Evolutionary conservation across 768 basidiomycete genomes (phyloP), one percentile per base, ranked within the genome.

Genomic region (Pholiota molesta): DNA sequence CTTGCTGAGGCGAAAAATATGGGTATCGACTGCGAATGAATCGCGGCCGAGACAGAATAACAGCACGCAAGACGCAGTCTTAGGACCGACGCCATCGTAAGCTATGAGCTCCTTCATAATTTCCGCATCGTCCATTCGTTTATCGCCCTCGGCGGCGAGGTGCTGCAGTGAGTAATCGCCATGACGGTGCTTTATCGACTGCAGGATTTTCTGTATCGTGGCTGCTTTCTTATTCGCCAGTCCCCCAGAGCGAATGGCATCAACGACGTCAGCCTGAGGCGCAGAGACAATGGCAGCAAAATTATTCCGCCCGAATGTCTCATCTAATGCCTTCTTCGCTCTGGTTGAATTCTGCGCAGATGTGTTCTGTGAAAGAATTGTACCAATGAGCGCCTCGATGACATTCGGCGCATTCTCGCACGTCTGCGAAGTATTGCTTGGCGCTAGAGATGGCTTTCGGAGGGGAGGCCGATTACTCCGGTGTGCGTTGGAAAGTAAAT

Each of bases 11-110:
- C 86, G 76, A 66, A 80, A 87, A 26, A 88, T 81, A 62, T 87
- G 86, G 8, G 87, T 88, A 62, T 88, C 86, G 53, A 88, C 87
- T 0, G 87, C 84, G 59, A 88, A 87, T 0, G 84, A 83, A 49
- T 83, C 76, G n/a, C 86, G 76, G 5, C 82, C 85, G 7, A 88
- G 75, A 64, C 84, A 86, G 69, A 88, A 86, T 23, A 86, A 75
- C 13, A 87, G 71, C 0, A 88, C 86, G 61, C 86, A 88, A 0
- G 86, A 83, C 1, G 85, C 86, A 1, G 86, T 87, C 72, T 87
- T 87, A 0, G 85, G 86, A 1, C 86, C 86, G 10, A 88, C 86
- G 0, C 86, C 86, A 31, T 79, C 72, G 59, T 83, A 83, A 3
- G 84, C 79, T 14, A 86, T 79, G 28, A 88, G 77, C 63, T 83